A percentile compares a stretch with the other conserved stretches of the same genome.
These are phyloP conservation scores for Murraya koenigii DNA, from an alignment of 345 rosid genomes.

Conservation along the genomic window DNA sequence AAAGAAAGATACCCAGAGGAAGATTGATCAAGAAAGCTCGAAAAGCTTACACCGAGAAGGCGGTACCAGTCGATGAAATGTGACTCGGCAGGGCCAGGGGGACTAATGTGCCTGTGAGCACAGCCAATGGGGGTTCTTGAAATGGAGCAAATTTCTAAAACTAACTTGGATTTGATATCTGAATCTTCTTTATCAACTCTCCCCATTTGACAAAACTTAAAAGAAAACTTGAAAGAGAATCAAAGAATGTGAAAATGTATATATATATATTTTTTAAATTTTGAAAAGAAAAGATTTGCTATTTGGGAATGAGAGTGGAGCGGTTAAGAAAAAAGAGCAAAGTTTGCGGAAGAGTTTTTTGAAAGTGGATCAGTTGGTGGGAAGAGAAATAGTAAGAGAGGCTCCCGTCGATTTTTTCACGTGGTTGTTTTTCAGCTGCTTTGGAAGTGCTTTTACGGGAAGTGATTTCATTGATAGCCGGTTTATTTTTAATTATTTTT, in stretches of 20 bases:
- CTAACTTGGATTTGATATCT: conserved; percentile 46
- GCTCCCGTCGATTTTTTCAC: not conserved
- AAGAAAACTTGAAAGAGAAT: not conserved
- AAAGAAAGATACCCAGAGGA: not conserved
- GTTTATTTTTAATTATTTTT: not conserved
- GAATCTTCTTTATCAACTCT: conserved; percentile 42
- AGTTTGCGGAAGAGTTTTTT: conserved; percentile 58
- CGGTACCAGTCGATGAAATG: conserved; percentile 91
- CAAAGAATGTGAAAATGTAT: not conserved
- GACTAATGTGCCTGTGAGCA: conserved; percentile 32
- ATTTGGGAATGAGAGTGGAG: conserved; percentile 32
- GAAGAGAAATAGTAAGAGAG: conserved; percentile 14
- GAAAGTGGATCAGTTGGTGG: conserved; percentile 69
- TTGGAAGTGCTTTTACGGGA: not conserved
- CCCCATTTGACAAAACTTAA: conserved; percentile 27
- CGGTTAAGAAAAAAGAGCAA: conserved; percentile 64
- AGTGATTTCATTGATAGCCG: not conserved
- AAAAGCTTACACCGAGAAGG: conserved; percentile 67
- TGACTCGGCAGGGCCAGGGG: conserved; percentile 9
- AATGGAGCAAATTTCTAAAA: conserved; percentile 61
- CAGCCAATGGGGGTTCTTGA: conserved; percentile 49
- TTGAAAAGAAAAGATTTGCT: too few species aligned
- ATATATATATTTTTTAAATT: too few species aligned
- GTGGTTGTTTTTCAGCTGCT: conserved; percentile 3
- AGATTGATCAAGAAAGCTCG: not conserved